phyloP scores from a whole-genome alignment of 768 basidiomycete species.

The Suillus subalutaceus region DNA sequence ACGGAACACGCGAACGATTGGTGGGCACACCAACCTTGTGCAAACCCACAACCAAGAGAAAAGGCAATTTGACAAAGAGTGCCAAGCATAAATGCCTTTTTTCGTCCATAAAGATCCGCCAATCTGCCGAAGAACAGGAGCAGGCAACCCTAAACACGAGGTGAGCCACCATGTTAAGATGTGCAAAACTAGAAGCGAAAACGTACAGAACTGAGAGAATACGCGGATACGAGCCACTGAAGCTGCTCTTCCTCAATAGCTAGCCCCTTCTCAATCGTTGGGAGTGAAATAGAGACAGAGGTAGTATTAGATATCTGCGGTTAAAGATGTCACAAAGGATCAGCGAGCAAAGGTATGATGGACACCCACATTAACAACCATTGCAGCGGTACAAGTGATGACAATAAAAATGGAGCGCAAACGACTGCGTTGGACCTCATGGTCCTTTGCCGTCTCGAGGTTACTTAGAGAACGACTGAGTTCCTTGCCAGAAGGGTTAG shows the following conservation, averaged over 20 bases:
- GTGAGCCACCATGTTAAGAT: neutral
- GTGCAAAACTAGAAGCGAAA: constrained; percentile 13
- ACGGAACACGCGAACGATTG: neutral
- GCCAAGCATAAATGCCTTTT: constrained; percentile 65
- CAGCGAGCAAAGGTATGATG: neutral
- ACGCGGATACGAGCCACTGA: constrained; percentile 72
- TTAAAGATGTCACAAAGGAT: neutral
- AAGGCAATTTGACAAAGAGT: constrained; percentile 55
- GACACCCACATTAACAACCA: constrained; percentile 39
- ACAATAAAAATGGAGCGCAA: constrained; percentile 34
- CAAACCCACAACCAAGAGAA: constrained; percentile 67
- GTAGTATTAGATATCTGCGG: constrained; percentile 39
- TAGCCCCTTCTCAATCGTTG: constrained; percentile 53
- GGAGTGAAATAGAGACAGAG: constrained; percentile 52
- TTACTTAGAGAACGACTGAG: constrained; percentile 11
- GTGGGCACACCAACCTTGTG: constrained; percentile 42
- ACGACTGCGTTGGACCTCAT: constrained; percentile 21
- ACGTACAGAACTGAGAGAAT: constrained; percentile 65
- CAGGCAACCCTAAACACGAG: constrained; percentile 62
- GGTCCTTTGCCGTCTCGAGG: constrained; percentile 12
- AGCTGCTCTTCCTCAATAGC: constrained; percentile 52
- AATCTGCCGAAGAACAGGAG: constrained; percentile 78
- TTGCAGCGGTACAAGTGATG: constrained; percentile 41
- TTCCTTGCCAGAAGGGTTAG: constrained; percentile 16
- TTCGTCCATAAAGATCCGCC: constrained; percentile 80